Conservation (phyloP, 192 early-diverging fungal species). For the Dissophora globulifera region DNA sequence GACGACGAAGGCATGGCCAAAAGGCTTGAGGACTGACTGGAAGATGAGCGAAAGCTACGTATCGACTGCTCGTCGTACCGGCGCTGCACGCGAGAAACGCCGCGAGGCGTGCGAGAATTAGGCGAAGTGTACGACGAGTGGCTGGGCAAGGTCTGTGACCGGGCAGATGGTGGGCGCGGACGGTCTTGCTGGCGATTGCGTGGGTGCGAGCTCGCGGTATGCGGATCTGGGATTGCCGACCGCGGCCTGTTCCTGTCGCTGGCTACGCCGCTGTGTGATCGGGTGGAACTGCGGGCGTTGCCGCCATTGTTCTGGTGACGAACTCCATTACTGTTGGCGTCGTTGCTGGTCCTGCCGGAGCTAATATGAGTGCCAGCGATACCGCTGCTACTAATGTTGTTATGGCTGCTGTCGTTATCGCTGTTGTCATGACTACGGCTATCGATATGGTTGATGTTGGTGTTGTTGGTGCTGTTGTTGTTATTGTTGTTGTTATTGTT, state of each 20-base stretch:
- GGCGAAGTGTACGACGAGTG: neutral
- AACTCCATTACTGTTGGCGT: too few relatives aligned
- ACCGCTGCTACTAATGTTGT: neutral
- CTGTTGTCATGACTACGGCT: neutral
- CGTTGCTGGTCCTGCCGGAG: too few relatives aligned
- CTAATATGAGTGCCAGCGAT: too few relatives aligned
- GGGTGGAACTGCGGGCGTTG: too few relatives aligned
- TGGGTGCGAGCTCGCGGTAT: neutral
- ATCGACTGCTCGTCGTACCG: conserved; percentile 28
- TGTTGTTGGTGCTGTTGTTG: neutral
- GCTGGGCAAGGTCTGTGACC: neutral
- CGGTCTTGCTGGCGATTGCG: conserved; percentile 10
- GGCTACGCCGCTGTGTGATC: too few relatives aligned
- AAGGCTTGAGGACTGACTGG: conserved; percentile 21
- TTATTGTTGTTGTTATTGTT: neutral
- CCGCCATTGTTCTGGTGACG: too few relatives aligned
- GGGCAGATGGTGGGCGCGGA: neutral
- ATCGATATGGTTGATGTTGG: neutral
- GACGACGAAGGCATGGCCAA: conserved; percentile 10
- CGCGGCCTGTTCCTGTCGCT: too few relatives aligned
- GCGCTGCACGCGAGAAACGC: conserved; percentile 17
- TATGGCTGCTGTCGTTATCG: neutral
- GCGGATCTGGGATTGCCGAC: conserved; percentile 15
- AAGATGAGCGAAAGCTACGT: conserved; percentile 16
- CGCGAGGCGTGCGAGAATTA: conserved; percentile 17